Evolutionary conservation across 2,329 filamentous ascomycete species (phyloP).

Genomic region (Nothopassalora personata): DNA sequence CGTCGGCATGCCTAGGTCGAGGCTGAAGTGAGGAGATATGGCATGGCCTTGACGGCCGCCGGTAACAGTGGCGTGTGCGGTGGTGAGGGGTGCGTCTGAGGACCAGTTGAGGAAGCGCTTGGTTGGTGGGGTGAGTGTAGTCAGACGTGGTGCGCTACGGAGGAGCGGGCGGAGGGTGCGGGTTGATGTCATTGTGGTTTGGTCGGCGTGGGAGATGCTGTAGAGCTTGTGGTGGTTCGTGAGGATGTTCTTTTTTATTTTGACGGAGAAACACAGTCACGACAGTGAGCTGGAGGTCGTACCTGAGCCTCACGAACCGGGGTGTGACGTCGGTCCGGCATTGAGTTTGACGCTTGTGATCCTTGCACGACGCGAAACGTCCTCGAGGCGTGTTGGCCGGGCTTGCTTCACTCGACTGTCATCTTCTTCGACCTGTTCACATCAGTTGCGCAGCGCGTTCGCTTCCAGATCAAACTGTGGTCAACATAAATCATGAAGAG

Average conservation of each 20-base stretch:
- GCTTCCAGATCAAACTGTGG: background rate
- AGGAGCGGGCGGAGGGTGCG: conserved; percentile 12
- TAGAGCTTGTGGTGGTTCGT: background rate
- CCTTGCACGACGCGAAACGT: background rate
- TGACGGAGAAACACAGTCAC: background rate
- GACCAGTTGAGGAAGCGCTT: conserved; percentile 18
- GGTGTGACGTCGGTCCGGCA: conserved; percentile 2
- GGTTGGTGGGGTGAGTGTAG: background rate
- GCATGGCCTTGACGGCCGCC: conserved; percentile 17
- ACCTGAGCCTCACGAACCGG: background rate
- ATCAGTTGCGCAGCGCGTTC: background rate
- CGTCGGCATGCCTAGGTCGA: conserved; percentile 17
- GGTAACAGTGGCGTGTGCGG: conserved; percentile 14
- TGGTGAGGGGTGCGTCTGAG: conserved; percentile 11
- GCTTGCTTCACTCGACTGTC: background rate
- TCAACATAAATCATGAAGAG: background rate
- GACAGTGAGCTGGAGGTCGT: background rate
- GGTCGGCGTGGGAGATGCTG: background rate
- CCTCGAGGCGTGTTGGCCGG: background rate
- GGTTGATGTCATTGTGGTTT: background rate
- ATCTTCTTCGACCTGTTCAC: background rate
- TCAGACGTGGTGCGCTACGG: conserved; percentile 9
- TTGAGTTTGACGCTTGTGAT: background rate
- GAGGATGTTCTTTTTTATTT: background rate
- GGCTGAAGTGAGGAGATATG: conserved; percentile 10